phyloP scores from a whole-genome alignment of 805 yeast species.

The Hanseniaspora clermontiae region DNA sequence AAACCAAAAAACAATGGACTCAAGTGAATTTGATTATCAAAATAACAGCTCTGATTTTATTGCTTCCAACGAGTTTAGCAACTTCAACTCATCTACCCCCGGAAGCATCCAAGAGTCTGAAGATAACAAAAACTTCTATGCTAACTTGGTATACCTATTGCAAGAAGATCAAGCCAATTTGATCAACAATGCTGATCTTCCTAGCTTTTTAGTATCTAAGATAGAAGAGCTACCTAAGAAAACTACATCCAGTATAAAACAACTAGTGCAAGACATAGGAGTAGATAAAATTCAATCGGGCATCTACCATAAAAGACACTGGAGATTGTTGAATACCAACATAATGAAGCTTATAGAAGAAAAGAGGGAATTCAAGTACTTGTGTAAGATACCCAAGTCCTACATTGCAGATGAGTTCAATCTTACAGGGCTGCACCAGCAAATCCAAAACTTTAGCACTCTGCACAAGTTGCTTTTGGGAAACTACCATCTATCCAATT shows the following conservation, averaged over 20 bases:
- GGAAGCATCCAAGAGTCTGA: neutral
- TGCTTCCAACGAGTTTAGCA: neutral
- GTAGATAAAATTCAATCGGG: neutral
- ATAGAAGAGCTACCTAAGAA: neutral
- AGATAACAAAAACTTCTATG: neutral
- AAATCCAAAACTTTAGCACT: conserved; percentile 83
- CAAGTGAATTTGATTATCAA: neutral
- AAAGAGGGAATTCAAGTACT: conserved; percentile 37
- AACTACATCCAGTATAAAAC: neutral
- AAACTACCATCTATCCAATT: conserved; percentile 23
- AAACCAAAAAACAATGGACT: neutral
- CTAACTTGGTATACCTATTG: neutral
- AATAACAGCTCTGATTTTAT: neutral
- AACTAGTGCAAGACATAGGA: neutral
- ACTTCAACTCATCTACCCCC: neutral
- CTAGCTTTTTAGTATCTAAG: neutral
- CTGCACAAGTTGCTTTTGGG: conserved; percentile 81
- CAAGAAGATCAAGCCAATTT: neutral
- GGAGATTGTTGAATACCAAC: conserved; percentile 4
- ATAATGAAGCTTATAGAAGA: conserved; percentile 52
- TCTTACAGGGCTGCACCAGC: conserved; percentile 71
- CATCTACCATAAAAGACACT: conserved; percentile 4
- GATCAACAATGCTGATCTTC: neutral
- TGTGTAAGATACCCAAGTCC: conserved; percentile 82
- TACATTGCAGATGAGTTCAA: conserved; percentile 96